Conservation (phyloP, 176 grass and related monocot species). For the Rhynchospora breviuscula region DNA sequence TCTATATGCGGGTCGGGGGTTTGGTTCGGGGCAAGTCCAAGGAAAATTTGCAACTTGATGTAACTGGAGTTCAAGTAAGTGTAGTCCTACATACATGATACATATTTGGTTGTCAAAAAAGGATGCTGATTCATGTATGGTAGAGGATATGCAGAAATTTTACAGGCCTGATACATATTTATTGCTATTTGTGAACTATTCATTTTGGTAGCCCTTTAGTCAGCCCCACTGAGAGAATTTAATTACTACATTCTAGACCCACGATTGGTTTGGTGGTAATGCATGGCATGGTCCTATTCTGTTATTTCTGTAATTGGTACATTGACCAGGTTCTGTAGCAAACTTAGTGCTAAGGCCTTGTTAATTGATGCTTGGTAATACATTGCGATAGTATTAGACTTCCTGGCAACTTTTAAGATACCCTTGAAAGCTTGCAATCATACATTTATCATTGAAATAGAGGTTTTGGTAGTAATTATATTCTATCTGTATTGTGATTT, state of each 20-base stretch:
- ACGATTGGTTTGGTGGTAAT: background rate
- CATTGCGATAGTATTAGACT: background rate
- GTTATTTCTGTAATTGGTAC: background rate
- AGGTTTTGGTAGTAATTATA: background rate
- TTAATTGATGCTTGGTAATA: background rate
- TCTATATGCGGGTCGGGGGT: slow-evolving; percentile 24
- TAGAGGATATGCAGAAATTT: background rate
- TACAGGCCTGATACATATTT: background rate
- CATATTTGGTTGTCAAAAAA: background rate
- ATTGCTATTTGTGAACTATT: background rate
- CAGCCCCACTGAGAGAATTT: too few relatives aligned
- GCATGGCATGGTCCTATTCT: background rate
- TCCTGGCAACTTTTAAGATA: background rate
- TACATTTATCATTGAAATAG: background rate
- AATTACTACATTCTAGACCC: background rate
- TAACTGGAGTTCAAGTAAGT: slow-evolving; percentile 21
- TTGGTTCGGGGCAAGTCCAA: slow-evolving; percentile 55
- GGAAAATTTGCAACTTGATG: slow-evolving; percentile 70
- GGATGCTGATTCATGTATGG: background rate
- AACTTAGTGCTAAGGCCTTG: background rate
- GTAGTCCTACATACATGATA: background rate
- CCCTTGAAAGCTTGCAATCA: background rate
- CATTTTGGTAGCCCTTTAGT: too few relatives aligned
- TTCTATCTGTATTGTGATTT: background rate
- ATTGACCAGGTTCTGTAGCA: background rate